Evolutionary conservation across 1,284 basidiomycete genomes (phyloP), one percentile per base, ranked within the genome.

Genomic region (Cystobasidium sp.): DNA sequence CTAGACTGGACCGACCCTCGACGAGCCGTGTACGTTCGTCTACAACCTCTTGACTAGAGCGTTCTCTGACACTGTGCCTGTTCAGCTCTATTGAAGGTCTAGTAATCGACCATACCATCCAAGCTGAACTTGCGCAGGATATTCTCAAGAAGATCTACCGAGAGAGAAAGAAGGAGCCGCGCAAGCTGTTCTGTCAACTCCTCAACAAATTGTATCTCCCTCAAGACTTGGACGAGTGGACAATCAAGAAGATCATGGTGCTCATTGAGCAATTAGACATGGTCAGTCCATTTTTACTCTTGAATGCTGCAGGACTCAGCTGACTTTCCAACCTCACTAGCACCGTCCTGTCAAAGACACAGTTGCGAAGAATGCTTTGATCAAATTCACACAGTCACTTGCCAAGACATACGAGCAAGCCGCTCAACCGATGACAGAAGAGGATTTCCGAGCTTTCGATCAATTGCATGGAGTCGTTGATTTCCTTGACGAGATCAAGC

Each of bases 1-100:
- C 85, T 92, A 3, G 94, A 98, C 80, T 99, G 96, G 96, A 93
- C 91, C 1, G 91, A 97, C 82, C 92, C 95, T 0, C 86, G 88
- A 78, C 95, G 93, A 80, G 87, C 88, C 41, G 86, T 90, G 85
- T 92, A 80, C 80, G 88, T 86, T 71, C 62, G 76, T 41, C 10
- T n/a, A 2, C 14, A 3, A 52, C n/a, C 20, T 16, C 12, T 14
- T 18, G 9, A 43, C 75, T 74, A 61, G 68, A 67, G 43, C 12
- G 63, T 20, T n/a, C 20, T n/a, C 52, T 75, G 24, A 73, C 41
- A 18, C 39, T 41, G n/a, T 49, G 52, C 47, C 16, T 52, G 43
- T 6, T 14, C 12, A 83, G 84, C 1, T 81, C 83, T n/a, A 76
- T 79, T 46, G 82, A 83, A 10, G 80, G 81, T 0, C 77, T 80